phyloP scores from a whole-genome alignment of 164 flowering plant species.

The Vitis labrusca region DNA sequence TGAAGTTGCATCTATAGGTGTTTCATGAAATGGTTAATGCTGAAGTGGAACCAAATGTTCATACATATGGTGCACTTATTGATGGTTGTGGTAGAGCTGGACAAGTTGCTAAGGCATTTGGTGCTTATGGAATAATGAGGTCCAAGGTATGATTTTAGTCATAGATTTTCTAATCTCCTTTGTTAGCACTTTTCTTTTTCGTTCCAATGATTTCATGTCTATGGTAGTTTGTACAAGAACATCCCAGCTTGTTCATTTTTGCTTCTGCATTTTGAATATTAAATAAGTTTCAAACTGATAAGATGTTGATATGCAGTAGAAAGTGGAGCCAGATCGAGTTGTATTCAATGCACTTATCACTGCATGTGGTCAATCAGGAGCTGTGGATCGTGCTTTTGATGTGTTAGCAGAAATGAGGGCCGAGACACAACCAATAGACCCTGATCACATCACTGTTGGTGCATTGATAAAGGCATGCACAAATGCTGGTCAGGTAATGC shows the following conservation, averaged over 20 bases:
- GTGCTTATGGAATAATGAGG: constrained; percentile 93
- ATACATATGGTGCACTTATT: constrained; percentile 93
- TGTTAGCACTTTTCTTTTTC: neutral
- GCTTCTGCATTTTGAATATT: neutral
- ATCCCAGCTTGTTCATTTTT: neutral
- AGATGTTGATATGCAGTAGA: constrained; percentile 71
- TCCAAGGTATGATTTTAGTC: constrained; percentile 65
- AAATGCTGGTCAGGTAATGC: constrained; percentile 78
- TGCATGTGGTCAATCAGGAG: constrained; percentile 96
- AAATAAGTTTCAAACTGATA: constrained; percentile 26
- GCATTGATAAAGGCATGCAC: constrained; percentile 86
- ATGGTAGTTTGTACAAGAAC: neutral
- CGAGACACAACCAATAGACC: constrained; percentile 74
- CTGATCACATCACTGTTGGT: constrained; percentile 92
- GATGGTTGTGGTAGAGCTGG: constrained; percentile 99
- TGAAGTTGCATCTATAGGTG: constrained; percentile 45
- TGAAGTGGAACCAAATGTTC: constrained; percentile 85
- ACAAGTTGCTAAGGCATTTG: constrained; percentile 96
- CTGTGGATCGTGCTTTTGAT: constrained; percentile 97
- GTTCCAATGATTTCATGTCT: neutral
- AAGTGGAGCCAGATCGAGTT: constrained; percentile 97
- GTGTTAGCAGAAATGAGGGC: constrained; percentile 87
- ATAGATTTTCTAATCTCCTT: neutral
- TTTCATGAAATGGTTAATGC: constrained; percentile 94
- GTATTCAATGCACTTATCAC: constrained; percentile 96